These are phyloP conservation scores for Urochloa ruziziensis DNA, from an alignment of 176 grass and related monocot genomes.

Conservation along the genomic window DNA sequence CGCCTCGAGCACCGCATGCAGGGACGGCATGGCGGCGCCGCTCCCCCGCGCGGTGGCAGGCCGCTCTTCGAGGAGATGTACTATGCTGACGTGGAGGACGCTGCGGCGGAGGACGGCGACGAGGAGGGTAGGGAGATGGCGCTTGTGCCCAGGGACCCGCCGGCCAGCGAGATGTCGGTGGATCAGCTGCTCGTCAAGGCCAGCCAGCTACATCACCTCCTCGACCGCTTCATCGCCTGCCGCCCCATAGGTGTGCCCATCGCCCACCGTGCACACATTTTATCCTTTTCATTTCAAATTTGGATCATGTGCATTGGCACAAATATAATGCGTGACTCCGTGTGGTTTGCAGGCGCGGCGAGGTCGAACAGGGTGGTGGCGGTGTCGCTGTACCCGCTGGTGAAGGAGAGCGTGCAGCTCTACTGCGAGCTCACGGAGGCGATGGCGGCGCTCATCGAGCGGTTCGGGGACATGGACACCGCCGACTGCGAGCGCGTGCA, in stretches of 20 bases:
- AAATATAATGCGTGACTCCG: not conserved
- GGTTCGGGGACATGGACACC: constrained; percentile 59
- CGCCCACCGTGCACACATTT: not conserved
- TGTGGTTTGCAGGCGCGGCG: constrained; percentile 47
- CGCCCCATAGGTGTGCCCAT: constrained; percentile 50
- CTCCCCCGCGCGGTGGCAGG: not conserved
- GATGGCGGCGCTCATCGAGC: constrained; percentile 62
- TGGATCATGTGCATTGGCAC: not conserved
- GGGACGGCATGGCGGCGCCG: constrained; percentile 22
- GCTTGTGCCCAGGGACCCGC: constrained; percentile 41
- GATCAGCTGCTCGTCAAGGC: constrained; percentile 55
- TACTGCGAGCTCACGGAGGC: constrained; percentile 70
- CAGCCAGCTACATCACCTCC: constrained; percentile 61
- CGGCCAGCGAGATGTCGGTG: constrained; percentile 66
- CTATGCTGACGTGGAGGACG: no score
- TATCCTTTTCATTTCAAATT: not conserved
- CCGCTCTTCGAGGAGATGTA: constrained; percentile 37
- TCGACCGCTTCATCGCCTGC: constrained; percentile 80
- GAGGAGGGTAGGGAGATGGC: not conserved
- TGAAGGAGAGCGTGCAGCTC: constrained; percentile 88
- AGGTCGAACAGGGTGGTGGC: constrained; percentile 68
- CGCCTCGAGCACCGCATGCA: constrained; percentile 58
- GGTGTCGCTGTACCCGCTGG: constrained; percentile 60
- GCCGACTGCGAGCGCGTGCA: constrained; percentile 57
- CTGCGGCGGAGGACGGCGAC: not conserved